Evolutionary conservation across 1,284 basidiomycete genomes (phyloP).

Genomic region (Puccinia sorghi): DNA sequence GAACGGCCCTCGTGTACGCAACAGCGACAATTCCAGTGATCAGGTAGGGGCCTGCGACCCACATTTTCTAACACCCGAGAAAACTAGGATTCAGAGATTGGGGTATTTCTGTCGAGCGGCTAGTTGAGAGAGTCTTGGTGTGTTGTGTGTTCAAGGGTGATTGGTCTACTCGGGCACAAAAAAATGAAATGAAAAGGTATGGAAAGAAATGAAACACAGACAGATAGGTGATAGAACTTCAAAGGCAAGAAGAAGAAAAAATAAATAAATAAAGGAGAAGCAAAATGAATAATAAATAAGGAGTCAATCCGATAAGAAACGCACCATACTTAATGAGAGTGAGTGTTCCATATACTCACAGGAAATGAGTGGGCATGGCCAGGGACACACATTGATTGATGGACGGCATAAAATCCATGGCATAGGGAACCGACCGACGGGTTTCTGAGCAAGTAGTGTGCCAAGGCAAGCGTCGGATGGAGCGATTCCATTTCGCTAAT

Average conservation of each 20-base stretch:
- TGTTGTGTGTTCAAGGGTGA: not conserved
- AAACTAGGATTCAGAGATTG: not conserved
- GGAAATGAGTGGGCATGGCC: not conserved
- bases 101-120: not conserved
- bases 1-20: slow-evolving; percentile 11
- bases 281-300: not conserved
- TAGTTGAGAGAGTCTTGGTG: not conserved
- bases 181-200: not conserved
- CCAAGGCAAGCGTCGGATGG: too few species aligned
- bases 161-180: not conserved
- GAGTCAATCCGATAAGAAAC: not conserved
- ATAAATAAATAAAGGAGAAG: not conserved
- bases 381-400: not conserved
- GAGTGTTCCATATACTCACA: not conserved
- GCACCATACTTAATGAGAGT: not conserved
- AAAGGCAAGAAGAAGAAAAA: not conserved
- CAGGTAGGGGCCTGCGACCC: slow-evolving; percentile 16
- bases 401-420: not conserved
- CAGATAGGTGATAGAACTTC: not conserved
- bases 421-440: not conserved
- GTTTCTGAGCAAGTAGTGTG: not conserved
- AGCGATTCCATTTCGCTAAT: too few species aligned
- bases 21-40: not conserved
- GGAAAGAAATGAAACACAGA: slow-evolving; percentile 5
- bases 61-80: not conserved